phyloP scores from a whole-genome alignment of 2,329 filamentous ascomycete genomes.

The Chaetothyriales sp. region DNA sequence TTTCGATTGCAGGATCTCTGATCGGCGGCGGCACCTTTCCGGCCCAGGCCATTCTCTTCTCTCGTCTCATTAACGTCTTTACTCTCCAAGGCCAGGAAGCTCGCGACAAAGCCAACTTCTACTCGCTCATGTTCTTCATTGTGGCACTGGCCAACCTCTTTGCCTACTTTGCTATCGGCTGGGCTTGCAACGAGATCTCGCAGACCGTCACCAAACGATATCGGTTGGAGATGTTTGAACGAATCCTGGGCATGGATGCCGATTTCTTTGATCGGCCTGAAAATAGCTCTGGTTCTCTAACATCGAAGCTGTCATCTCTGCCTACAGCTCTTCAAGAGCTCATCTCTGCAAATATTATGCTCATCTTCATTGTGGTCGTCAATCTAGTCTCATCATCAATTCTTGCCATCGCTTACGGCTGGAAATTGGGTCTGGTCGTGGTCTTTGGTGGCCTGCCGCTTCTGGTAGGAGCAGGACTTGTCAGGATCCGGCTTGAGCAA shows the following conservation, averaged over 20 bases:
- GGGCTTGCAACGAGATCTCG: constrained; percentile 20
- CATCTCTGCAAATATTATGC: constrained; percentile 35
- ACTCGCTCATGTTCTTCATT: constrained; percentile 35
- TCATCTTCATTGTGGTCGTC: constrained; percentile 36
- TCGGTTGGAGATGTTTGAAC: constrained; percentile 16
- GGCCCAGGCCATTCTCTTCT: constrained; percentile 32
- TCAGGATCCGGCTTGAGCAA: constrained; percentile 37
- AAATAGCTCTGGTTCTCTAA: constrained; percentile 22
- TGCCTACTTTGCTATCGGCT: constrained; percentile 28
- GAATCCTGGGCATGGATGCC: constrained; percentile 21
- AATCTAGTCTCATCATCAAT: constrained; percentile 35
- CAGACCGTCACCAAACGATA: constrained; percentile 17
- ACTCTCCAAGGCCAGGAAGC: constrained; percentile 12
- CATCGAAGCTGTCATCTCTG: constrained; percentile 18
- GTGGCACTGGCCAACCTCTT: constrained; percentile 27
- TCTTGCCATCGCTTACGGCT: constrained; percentile 35
- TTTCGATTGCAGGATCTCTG: constrained; percentile 21
- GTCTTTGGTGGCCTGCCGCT: constrained; percentile 35
- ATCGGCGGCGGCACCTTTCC: constrained; percentile 31
- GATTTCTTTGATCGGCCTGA: constrained; percentile 23
- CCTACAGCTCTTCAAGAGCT: constrained; percentile 34
- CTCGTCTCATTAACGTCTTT: constrained; percentile 18
- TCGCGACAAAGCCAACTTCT: constrained; percentile 28
- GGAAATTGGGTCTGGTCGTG: constrained; percentile 39
- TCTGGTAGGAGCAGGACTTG: constrained; percentile 33